These are phyloP conservation scores for Neurospora hispaniola DNA, from an alignment of 495 filamentous ascomycete species.

Conservation along the genomic window DNA sequence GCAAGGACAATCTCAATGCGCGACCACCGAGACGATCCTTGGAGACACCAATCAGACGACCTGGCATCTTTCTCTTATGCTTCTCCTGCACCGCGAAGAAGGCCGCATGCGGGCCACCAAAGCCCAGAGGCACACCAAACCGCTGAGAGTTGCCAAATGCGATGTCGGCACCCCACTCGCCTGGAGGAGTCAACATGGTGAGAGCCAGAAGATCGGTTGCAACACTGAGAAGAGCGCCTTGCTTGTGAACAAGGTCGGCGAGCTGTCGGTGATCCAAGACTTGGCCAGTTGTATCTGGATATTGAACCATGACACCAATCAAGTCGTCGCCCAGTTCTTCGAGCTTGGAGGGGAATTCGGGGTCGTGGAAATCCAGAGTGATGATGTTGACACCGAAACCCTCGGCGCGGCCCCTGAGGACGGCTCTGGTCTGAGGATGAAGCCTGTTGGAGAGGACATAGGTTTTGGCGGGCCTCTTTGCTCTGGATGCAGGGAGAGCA, in stretches of 20 bases:
- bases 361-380: conserved; percentile 55
- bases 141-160: conserved; percentile 95
- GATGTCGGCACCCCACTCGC: conserved; percentile 94
- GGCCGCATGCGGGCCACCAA: conserved; percentile 90
- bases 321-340: conserved; percentile 71
- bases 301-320: conserved; percentile 88
- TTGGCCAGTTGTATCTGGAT: conserved; percentile 83
- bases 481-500: conserved; percentile 56
- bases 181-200: conserved; percentile 82
- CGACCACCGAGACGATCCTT: conserved; percentile 79
- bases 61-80: conserved; percentile 93
- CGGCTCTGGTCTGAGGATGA: conserved; percentile 83
- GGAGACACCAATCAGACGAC: conserved; percentile 83
- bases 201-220: conserved; percentile 88
- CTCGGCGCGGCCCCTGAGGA: conserved; percentile 79
- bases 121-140: conserved; percentile 89
- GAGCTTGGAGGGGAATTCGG: conserved; percentile 48
- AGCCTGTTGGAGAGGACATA: conserved; percentile 76
- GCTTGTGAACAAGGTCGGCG: conserved; percentile 65
- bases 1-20: conserved; percentile 80
- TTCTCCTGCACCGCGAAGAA: conserved; percentile 94
- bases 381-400: conserved; percentile 82
- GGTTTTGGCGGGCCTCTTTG: conserved; percentile 65
- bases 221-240: conserved; percentile 74
- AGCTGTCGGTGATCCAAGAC: conserved; percentile 65